Percentiles rank a stretch among this genome's conserved stretches.
These are phyloP conservation scores for Neurospora crassa DNA, from an alignment of 2,329 filamentous ascomycete genomes.

Conservation along the genomic window DNA sequence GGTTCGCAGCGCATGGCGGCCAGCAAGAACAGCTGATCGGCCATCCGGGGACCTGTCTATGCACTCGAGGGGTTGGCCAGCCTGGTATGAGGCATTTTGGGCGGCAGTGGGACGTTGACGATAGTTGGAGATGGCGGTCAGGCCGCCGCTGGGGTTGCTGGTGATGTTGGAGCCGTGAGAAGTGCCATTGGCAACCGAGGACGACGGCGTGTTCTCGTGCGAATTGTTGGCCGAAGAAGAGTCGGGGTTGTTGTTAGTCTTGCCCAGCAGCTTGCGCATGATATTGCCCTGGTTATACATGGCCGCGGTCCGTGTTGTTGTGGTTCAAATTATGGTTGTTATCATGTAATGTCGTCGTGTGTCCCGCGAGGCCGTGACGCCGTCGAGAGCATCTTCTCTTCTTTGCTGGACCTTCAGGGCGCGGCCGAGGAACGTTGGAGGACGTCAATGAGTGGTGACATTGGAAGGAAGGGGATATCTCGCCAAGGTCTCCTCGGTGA, in stretches of 20 bases:
- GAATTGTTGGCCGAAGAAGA: conserved; percentile 22
- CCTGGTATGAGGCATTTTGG: conserved; percentile 44
- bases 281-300: conserved; percentile 39
- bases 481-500: background rate
- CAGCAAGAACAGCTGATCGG: conserved; percentile 45
- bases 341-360: background rate
- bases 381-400: background rate
- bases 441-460: background rate
- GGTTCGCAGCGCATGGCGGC: conserved; percentile 52
- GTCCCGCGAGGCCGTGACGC: background rate
- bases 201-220: conserved; percentile 21
- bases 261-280: conserved; percentile 52
- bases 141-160: conserved; percentile 27
- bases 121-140: conserved; percentile 28
- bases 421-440: background rate
- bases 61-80: conserved; percentile 43
- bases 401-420: background rate
- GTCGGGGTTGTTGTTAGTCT: conserved; percentile 34
- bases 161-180: conserved; percentile 34
- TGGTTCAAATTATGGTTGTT: background rate
- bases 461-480: background rate
- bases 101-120: conserved; percentile 38
- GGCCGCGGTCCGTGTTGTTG: conserved; percentile 5
- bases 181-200: conserved; percentile 8
- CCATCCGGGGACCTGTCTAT: conserved; percentile 51